Percentiles rank a stretch among this genome's conserved stretches.
Evolutionary conservation across 2,329 filamentous ascomycete species (phyloP).

Genomic region (Nakataea oryzae): DNA sequence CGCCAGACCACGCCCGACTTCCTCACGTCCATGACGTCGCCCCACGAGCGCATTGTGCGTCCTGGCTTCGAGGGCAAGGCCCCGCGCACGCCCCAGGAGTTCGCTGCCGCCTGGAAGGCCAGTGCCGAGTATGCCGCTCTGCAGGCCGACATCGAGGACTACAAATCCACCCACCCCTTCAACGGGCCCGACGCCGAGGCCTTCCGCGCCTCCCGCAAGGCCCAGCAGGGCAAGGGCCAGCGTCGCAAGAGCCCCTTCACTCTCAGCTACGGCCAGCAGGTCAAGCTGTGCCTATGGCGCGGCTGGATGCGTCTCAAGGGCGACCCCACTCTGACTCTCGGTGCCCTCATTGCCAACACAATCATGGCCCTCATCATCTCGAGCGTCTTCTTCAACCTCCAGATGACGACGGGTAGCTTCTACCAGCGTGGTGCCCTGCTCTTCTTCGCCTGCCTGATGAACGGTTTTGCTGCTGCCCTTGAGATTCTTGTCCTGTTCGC

Average conservation of each 20-base stretch:
- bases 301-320: slow-evolving; percentile 68
- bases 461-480: slow-evolving; percentile 70
- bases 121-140: slow-evolving; percentile 39
- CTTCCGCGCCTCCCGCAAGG: slow-evolving; percentile 43
- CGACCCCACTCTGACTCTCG: slow-evolving; percentile 65
- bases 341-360: slow-evolving; percentile 60
- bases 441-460: slow-evolving; percentile 82
- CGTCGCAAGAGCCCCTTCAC: slow-evolving; percentile 72
- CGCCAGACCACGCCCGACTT: slow-evolving; percentile 64
- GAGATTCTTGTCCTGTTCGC: slow-evolving; percentile 82
- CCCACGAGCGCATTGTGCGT: slow-evolving; percentile 43
- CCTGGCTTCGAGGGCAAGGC: slow-evolving; percentile 44
- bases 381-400: slow-evolving; percentile 72
- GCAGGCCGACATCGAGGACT: slow-evolving; percentile 43
- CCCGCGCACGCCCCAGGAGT: slow-evolving; percentile 52
- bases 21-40: slow-evolving; percentile 58
- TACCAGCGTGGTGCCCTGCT: slow-evolving; percentile 69
- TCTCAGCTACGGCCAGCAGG: slow-evolving; percentile 64
- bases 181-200: slow-evolving; percentile 43
- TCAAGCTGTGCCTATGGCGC: slow-evolving; percentile 69
- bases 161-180: slow-evolving; percentile 42
- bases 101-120: slow-evolving; percentile 46
- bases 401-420: slow-evolving; percentile 57
- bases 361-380: slow-evolving; percentile 68
- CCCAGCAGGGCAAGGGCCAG: slow-evolving; percentile 45